phyloP scores from a whole-genome alignment of 108 stramenopile species.

The Ochromonas danica region DNA sequence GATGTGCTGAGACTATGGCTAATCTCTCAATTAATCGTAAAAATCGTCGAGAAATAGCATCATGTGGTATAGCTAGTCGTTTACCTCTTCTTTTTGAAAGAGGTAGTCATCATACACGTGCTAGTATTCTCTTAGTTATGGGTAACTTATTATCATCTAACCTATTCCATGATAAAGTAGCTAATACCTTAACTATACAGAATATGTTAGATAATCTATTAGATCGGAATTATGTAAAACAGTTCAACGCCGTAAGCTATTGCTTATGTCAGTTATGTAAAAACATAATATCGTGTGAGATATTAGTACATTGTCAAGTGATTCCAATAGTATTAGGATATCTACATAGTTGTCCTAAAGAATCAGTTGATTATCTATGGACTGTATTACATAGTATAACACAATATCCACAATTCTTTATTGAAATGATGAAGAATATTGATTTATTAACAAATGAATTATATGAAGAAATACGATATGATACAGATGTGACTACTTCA shows the following conservation, averaged over 20 bases:
- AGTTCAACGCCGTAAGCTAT: conserved; percentile 13
- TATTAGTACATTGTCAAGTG: not conserved
- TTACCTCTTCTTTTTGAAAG: not conserved
- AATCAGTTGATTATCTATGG: not conserved
- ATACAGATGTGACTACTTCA: too few species aligned
- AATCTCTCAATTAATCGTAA: conserved; percentile 23
- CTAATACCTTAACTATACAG: not conserved
- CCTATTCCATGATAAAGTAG: conserved; percentile 32
- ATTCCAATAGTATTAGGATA: conserved; percentile 9
- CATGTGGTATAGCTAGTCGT: conserved; percentile 3
- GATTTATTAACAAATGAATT: not conserved
- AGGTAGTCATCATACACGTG: not conserved
- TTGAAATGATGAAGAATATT: not conserved
- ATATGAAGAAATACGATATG: not conserved
- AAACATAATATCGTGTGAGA: not conserved
- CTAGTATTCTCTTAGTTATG: conserved; percentile 12
- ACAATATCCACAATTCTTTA: not conserved
- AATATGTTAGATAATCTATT: conserved; percentile 17
- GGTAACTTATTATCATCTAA: conserved; percentile 17
- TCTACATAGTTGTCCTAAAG: not conserved
- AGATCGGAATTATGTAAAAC: not conserved
- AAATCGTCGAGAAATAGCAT: conserved; percentile 29
- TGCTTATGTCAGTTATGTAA: not conserved
- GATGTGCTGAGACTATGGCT: conserved; percentile 18
- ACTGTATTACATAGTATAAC: not conserved